Base-by-base conservation (phyloP, 768 basidiomycete species). In the Gloeostereum incarnatum region DNA sequence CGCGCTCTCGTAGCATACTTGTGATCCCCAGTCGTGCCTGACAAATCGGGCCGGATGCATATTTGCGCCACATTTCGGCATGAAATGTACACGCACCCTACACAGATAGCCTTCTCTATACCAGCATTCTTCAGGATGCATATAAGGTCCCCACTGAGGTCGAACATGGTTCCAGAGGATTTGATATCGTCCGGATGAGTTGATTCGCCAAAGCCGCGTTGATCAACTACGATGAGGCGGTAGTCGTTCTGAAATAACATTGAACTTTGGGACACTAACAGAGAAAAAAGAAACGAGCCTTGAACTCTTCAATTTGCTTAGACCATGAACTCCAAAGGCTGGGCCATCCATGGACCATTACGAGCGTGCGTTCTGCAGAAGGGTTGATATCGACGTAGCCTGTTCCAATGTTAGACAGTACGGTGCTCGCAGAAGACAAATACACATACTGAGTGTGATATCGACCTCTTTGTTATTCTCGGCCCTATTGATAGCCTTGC, bases 291-390 rank as follows among this genome's bases (percentile, higher is more conserved):
- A 2, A 13, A 44, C 51, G 22, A 45, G 71, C 82, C 60, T 77
- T 55, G 53, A 86, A 78, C 43, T 73, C 69, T 36, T 73, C 58
- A 13, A 87, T 83, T 50, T 87, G 84, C 22, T 68, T 69, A 24
- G 75, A 67, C 84, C 83, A 87, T 14, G 69, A 71, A 38, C 74
- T 78, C 84, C 84, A 87, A 3, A 85, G 53, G 45, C 76, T 69
- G 1, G 84, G 84, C 84, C 84, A 87, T 3, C 84, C 84, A 47
- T 87, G 84, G 0, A 86, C 75, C 66, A 87, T 68, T 21, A 87
- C 34, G 2, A 86, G 56, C 0, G 76, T 71, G 10, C 56, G 62
- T 19, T 67, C 54, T 3, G 72, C 72, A 0, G 41, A 44, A 7
- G 75, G 65, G 44, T 84, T 82, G 42, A 84, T 49, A 27, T 85